Base-by-base conservation (phyloP, 2,329 filamentous ascomycete species). In the Penicillium sp. region DNA sequence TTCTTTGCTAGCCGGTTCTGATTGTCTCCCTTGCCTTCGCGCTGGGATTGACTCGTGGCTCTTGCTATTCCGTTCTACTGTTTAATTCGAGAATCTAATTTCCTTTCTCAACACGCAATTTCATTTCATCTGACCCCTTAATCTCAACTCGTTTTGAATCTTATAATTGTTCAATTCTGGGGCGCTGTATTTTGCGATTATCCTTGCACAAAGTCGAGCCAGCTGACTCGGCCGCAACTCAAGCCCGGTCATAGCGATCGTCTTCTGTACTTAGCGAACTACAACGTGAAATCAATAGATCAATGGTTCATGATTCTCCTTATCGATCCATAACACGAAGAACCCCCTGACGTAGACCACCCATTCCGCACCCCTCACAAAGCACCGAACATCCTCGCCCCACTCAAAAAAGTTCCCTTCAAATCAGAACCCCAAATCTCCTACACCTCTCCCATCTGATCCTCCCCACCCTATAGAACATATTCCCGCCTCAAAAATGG, bases 41-140 rank as follows among this genome's bases (percentile, higher is more conserved):
- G 13, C 23, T 56, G 57, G 71, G 73, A 75, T 79, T 74, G 77
- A 80, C 77, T 79, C 77, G 77, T 78, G 76, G 75, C 74, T 63
- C 50, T 58, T 56, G 51, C 48, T 58, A 46, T 58, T 45, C 45
- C 61, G 56, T 58, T 41, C 47, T 57, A 53, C 47, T 50, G 42
- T 57, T 53, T 28, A 56, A 36, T 45, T 38, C 18, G 42, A 45
- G 28, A 23, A 24, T 48, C 29, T 8, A 29, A 15, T 43, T 16
- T 44, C 16, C 42, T 16, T 13, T 42, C 41, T 42, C 41, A 42
- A 3, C 9, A 6, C 34, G 28, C 34, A n/a, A 8, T n/a, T n/a
- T 4, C 13, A 2, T 28, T 26, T 26, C 23, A 9, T 28, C 36
- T 21, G 9, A 39, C 18, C 3, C 9, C 16, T 39, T 21, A 21